Conservation (phyloP, 1,139 yeast genomes). For the Lodderomyces margitis region DNA sequence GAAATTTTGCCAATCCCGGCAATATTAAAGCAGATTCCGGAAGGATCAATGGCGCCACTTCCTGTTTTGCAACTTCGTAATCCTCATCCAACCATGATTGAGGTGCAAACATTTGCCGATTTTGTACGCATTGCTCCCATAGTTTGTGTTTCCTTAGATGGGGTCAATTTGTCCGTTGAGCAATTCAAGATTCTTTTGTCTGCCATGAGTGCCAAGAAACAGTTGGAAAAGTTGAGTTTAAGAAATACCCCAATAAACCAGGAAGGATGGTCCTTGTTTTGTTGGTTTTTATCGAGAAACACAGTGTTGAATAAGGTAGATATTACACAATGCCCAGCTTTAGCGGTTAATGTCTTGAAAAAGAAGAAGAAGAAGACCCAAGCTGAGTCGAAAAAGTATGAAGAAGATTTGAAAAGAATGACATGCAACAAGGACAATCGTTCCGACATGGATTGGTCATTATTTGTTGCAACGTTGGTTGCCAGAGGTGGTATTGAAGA, state of each 20-base stretch:
- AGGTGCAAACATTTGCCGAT: constrained; percentile 71
- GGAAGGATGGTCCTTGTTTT: constrained; percentile 69
- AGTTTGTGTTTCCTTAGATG: constrained; percentile 66
- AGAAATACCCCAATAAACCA: constrained; percentile 68
- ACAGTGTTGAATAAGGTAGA: constrained; percentile 56
- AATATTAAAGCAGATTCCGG: constrained; percentile 68
- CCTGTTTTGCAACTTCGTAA: constrained; percentile 64
- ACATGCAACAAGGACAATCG: constrained; percentile 54
- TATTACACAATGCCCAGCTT: constrained; percentile 67
- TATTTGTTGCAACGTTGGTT: constrained; percentile 65
- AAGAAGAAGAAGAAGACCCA: constrained; percentile 25
- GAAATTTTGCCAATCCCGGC: constrained; percentile 78
- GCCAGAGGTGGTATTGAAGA: constrained; percentile 75
- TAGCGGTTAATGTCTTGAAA: constrained; percentile 57
- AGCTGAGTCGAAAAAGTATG: constrained; percentile 22
- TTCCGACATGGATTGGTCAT: constrained; percentile 74
- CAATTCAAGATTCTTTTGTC: constrained; percentile 64
- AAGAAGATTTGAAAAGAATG: constrained; percentile 50
- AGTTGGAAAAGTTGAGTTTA: constrained; percentile 63
- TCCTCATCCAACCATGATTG: constrained; percentile 73
- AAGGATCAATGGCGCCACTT: constrained; percentile 67
- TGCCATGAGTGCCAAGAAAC: constrained; percentile 58
- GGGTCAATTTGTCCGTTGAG: constrained; percentile 59
- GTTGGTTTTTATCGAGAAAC: constrained; percentile 68
- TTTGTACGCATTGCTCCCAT: constrained; percentile 74